These are phyloP conservation scores for Jackrogersella minutella DNA, from an alignment of 495 filamentous ascomycete genomes.

Conservation along the genomic window DNA sequence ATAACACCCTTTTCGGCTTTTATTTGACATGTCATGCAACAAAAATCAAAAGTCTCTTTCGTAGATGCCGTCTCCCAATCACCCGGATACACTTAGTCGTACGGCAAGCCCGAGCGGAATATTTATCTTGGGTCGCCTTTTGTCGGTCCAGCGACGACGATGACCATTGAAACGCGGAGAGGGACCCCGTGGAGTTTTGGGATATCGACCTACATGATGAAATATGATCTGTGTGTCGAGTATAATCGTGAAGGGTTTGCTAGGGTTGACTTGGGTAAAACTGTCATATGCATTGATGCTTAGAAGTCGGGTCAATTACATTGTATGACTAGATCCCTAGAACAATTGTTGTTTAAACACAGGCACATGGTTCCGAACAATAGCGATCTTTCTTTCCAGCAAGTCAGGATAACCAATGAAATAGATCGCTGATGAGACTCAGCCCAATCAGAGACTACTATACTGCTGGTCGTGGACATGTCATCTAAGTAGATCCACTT, in stretches of 20 bases:
- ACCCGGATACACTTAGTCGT: not conserved
- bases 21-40: not conserved
- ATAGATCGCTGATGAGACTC: too few relatives aligned
- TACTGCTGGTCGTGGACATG: too few relatives aligned
- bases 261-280: not conserved
- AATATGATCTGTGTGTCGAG: not conserved
- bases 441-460: too few relatives aligned
- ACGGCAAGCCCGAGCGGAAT: too few relatives aligned
- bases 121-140: too few relatives aligned
- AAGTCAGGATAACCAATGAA: too few relatives aligned
- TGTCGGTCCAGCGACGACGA: too few relatives aligned
- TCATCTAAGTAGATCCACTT: too few relatives aligned
- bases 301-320: too few relatives aligned
- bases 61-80: not conserved
- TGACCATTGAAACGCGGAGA: not conserved
- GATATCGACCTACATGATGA: not conserved
- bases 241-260: not conserved
- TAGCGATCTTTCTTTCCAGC: too few relatives aligned
- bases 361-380: not conserved
- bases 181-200: too few relatives aligned
- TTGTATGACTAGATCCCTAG: not conserved
- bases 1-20: not conserved
- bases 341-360: not conserved
- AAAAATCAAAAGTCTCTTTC: not conserved
- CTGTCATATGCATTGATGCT: not conserved